A percentile compares a stretch with the other conserved stretches of the same genome.
Evolutionary conservation across 192 early-diverging fungal genomes (phyloP).

Genomic region (Coemansia sp.): DNA sequence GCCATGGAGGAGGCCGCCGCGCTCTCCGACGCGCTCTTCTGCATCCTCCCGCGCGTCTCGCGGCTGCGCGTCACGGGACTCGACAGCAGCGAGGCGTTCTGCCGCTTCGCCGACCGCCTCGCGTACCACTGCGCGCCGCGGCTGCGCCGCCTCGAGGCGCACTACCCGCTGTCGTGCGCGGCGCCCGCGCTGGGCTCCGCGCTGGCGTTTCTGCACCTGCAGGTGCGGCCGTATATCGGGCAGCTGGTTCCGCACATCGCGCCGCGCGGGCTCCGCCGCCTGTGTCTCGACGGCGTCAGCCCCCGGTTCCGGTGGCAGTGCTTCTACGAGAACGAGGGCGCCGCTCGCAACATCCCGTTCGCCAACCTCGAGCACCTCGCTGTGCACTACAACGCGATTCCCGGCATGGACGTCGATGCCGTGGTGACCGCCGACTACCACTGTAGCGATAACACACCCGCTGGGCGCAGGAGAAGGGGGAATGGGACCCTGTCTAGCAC

Average conservation of each 20-base stretch:
- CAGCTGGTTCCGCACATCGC: slow-evolving; percentile 2
- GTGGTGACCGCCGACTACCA: background rate
- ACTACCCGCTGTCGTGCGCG: background rate
- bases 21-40: background rate
- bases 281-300: slow-evolving; percentile 8
- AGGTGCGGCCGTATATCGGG: slow-evolving; percentile 5
- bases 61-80: background rate
- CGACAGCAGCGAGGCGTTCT: background rate
- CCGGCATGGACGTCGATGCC: slow-evolving; percentile 1
- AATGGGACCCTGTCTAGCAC: background rate
- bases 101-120: slow-evolving; percentile 6
- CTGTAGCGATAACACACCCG: too few relatives aligned
- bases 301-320: slow-evolving; percentile 2
- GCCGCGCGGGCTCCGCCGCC: background rate
- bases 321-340: background rate
- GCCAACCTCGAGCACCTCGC: background rate
- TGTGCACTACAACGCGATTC: slow-evolving; percentile 1
- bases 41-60: background rate
- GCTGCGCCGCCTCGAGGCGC: background rate
- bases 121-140: background rate
- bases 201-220: background rate
- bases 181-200: background rate
- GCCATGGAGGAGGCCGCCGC: background rate
- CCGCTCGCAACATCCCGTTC: background rate
- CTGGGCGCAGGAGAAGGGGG: background rate